phyloP scores from a whole-genome alignment of 257 asterid species.

The Rhazya stricta region DNA sequence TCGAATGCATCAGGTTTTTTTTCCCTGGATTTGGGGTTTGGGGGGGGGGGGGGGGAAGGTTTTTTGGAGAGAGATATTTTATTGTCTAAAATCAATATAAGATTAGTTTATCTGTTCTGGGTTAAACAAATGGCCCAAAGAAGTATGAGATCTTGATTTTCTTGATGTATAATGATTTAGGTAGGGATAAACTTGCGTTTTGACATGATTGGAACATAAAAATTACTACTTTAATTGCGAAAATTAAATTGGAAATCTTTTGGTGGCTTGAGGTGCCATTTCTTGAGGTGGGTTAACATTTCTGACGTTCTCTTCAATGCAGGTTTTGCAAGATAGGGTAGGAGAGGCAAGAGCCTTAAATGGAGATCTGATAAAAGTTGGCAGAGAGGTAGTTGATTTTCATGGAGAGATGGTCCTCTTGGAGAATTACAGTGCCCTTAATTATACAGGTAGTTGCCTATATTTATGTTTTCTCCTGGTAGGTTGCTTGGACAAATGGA shows the following conservation, averaged over 20 bases:
- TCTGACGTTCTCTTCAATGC: not conserved
- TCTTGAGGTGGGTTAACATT: not conserved
- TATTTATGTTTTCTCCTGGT: not conserved
- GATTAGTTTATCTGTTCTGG: not conserved
- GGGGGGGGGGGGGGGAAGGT: too few relatives aligned
- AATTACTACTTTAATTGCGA: not conserved
- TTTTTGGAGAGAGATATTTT: not conserved
- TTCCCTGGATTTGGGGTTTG: too few relatives aligned
- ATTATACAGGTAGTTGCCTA: constrained; percentile 59
- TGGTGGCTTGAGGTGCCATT: not conserved
- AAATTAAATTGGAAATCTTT: not conserved
- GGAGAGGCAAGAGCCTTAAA: constrained; percentile 38
- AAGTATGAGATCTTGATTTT: not conserved
- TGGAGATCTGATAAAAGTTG: constrained; percentile 50
- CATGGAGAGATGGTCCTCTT: constrained; percentile 87
- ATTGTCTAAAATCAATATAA: not conserved
- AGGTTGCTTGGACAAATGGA: not conserved
- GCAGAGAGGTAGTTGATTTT: constrained; percentile 64
- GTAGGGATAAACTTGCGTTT: not conserved
- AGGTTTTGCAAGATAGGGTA: constrained; percentile 57
- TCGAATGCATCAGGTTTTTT: not conserved
- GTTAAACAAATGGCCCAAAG: not conserved
- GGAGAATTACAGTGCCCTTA: constrained; percentile 83
- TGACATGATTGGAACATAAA: not conserved
- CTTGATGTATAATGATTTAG: not conserved